Evolutionary conservation across 129 eudicot species (phyloP), one percentile per base, ranked within the genome.

Genomic region (Artemisia tridentata): DNA sequence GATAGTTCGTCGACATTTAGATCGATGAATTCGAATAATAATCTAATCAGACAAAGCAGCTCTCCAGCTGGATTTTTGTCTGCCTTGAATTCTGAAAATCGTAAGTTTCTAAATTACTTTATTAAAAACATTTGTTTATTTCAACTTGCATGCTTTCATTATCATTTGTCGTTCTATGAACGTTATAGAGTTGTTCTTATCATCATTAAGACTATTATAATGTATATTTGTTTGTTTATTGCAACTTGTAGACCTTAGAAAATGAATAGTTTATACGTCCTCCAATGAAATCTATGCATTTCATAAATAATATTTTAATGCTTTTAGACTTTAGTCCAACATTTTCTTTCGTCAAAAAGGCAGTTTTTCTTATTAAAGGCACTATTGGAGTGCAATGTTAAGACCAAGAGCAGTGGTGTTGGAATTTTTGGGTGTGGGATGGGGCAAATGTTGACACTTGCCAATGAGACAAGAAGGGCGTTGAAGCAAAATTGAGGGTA

Each of bases 21-120:
- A 71, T 45, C 65, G 45, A 72, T 56, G 66, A 79, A 61, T 34
- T 45, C 84, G 43, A 58, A 63, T 52, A 81, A 50, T 65, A 81
- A 76, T 89, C 96, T 92, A 71, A 55, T 87, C 20, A 75, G 98
- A 67, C 98, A 92, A 46, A 86, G 90, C 70, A 92, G 98, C 69
- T 89, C 96, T 48, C 98, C 98, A 41, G 98, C 98, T 80, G 98
- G 98, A 72, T 83, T 92, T 75, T 71, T 89, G 68, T 67, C 82
- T 23, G 41, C 82, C 56, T 41, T 87, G 75, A 75, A 68, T 21
- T 61, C 67, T 58, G 85, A 74, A 72, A 83, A 61, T 78, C 96
- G 98, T 89, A 86, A 58, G 6, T 49, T 38, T 66, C 25, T 62
- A 0, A 19, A 17, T 62, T 72, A 19, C 19, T 34, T 68, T 68